A percentile compares a stretch with the other conserved stretches of the same genome.
Conservation (phyloP, 225 moss, liverwort and hornwort genomes). For the Polytrichum formosum region DNA sequence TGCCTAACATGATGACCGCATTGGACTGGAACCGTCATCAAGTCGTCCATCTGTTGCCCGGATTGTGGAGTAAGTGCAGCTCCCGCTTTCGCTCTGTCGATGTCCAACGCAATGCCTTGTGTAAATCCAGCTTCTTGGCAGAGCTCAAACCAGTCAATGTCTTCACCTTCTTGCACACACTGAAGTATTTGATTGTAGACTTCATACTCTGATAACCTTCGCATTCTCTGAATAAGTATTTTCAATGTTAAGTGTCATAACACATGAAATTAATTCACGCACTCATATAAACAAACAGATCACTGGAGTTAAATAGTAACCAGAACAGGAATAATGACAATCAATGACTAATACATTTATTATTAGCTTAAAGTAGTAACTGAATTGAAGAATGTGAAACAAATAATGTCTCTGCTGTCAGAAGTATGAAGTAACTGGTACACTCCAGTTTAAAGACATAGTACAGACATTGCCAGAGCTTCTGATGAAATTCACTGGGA, state of each 20-base stretch:
- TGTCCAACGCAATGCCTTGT: conserved; percentile 31
- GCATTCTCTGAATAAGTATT: conserved; percentile 21
- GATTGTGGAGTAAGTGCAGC: conserved; percentile 38
- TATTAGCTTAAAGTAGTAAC: too few relatives aligned
- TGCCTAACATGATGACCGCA: conserved; percentile 63
- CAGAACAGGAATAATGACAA: not conserved
- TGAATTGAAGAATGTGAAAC: too few relatives aligned
- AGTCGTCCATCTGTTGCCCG: conserved; percentile 39
- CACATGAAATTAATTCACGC: too few relatives aligned
- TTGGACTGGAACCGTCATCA: conserved; percentile 35
- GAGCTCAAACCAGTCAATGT: conserved; percentile 52
- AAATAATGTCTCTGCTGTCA: too few relatives aligned
- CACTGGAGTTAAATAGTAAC: not conserved
- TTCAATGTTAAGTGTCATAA: not conserved
- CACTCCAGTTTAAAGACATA: too few relatives aligned
- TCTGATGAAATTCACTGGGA: too few relatives aligned
- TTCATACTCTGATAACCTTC: conserved; percentile 36
- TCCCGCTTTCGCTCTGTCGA: conserved; percentile 42
- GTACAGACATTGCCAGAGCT: too few relatives aligned
- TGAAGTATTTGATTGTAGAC: conserved; percentile 51
- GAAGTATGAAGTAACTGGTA: too few relatives aligned
- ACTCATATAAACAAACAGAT: conserved; percentile 1
- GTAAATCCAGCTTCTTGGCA: conserved; percentile 49
- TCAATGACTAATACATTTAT: too few relatives aligned
- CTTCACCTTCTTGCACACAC: conserved; percentile 53